A percentile compares a stretch with the other conserved stretches of the same genome.
Conservation (phyloP, 768 basidiomycete species). For the Hydnum rufescens region DNA sequence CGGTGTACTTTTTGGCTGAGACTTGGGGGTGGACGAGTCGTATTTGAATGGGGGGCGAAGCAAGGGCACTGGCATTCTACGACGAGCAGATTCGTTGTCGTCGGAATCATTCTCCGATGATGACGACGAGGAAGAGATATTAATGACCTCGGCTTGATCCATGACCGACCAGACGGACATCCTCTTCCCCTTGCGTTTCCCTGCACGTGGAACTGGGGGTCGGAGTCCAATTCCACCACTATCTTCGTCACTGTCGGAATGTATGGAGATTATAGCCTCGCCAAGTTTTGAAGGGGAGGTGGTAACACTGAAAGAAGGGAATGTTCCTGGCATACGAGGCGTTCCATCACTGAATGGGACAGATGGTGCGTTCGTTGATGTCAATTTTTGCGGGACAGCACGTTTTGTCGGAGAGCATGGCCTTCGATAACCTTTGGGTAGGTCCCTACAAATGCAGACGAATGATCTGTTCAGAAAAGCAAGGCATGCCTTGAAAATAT, state of each 20-base stretch:
- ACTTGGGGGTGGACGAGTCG: not conserved
- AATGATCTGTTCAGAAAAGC: not conserved
- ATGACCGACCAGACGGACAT: not conserved
- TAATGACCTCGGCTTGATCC: not conserved
- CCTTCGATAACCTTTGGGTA: not conserved
- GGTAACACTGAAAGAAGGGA: not conserved
- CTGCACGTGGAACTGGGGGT: not conserved
- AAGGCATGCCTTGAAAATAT: not conserved
- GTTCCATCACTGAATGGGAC: no score
- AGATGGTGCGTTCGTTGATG: not conserved
- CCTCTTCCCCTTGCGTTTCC: not conserved
- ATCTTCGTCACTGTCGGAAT: not conserved
- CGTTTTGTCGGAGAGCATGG: not conserved
- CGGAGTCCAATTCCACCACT: not conserved
- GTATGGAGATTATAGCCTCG: not conserved
- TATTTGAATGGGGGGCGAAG: no score
- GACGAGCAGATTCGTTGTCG: not conserved
- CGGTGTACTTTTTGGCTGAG: not conserved
- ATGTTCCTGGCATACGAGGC: not conserved
- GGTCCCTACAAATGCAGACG: not conserved
- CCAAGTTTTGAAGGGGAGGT: not conserved
- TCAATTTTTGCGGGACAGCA: not conserved
- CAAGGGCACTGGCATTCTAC: no score
- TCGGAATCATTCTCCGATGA: not conserved
- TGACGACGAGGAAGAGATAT: not conserved